Base-by-base conservation (phyloP, 2,329 filamentous ascomycete genomes). In the Anthostomella pinea region DNA sequence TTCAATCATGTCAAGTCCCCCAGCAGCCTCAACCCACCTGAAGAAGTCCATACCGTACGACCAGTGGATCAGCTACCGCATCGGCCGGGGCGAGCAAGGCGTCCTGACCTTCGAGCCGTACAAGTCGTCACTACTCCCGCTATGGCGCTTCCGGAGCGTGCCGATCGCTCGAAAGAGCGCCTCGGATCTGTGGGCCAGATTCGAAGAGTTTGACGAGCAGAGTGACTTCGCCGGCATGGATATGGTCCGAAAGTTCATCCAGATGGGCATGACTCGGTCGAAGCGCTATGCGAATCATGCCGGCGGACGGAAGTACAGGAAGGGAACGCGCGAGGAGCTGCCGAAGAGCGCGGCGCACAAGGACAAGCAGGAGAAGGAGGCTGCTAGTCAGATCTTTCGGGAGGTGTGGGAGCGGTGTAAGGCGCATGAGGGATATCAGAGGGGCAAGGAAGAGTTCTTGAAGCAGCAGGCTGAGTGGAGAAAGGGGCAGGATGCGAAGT, bases 261-360 rank as follows among this genome's bases (percentile, higher is more conserved):
- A 82, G 55, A 83, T 82, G 79, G 72, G 78, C 2, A 81, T 81
- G 75, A 82, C 78, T 14, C 58, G 79, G 11, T 70, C 77, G 2
- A 76, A 72, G 48, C 57, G 76, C 40, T 81, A 81, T 59, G 75
- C 75, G 11, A 80, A 80, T 42, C 63, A 71, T 34, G 63, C 65
- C 20, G 66, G 75, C 0, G 78, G 77, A 1, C 65, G 69, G 17
- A 81, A 81, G 50, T 79, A 79, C 35, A 49, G 39, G 66, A 71
- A 64, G 62, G 45, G 59, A 53, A 34, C 56, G 34, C 56, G 67
- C 11, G 50, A 63, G 28, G 58, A 69, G 51, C 46, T 73, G 41
- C 59, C 60, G 13, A 73, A 68, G 53, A 69, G 65, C 43, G 51
- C 54, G 26, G 63, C 48, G 0, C 70, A 75, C 52, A 53, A 62